A percentile compares a stretch with the other conserved stretches of the same genome.
These are phyloP conservation scores for Tardiomyces blankii DNA, from an alignment of 1,139 yeast species.

Conservation along the genomic window DNA sequence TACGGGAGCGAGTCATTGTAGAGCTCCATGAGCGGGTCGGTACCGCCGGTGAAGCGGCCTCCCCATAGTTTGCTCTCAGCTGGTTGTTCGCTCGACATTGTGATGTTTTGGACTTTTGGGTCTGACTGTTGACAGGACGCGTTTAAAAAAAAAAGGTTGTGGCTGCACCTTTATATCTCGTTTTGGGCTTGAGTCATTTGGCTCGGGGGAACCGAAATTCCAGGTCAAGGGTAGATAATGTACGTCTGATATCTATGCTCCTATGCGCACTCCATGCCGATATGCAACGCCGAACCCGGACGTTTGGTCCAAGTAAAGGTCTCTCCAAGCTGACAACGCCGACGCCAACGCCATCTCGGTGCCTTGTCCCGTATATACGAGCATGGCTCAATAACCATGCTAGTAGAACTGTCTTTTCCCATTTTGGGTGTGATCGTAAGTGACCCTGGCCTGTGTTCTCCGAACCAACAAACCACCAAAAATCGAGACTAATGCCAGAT, in stretches of 20 bases:
- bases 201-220: slow-evolving; percentile 1
- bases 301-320: no score
- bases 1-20: slow-evolving; percentile 96
- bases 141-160: no score
- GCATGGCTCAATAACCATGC: slow-evolving; percentile 8
- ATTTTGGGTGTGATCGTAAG: slow-evolving; percentile 18
- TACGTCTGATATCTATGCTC: neutral
- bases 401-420: slow-evolving; percentile 21
- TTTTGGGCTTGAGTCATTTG: neutral
- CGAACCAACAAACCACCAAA: no score
- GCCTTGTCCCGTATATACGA: no score
- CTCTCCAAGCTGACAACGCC: no score
- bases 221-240: slow-evolving; percentile 1
- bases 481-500: neutral
- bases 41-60: slow-evolving; percentile 92
- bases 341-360: no score
- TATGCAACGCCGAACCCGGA: no score
- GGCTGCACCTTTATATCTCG: no score
- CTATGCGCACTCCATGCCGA: no score
- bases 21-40: slow-evolving; percentile 94
- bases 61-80: slow-evolving; percentile 76
- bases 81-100: slow-evolving; percentile 2
- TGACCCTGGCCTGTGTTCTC: no score
- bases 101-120: neutral
- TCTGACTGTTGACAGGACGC: neutral